Percentiles rank a stretch among this genome's conserved stretches.
These are phyloP conservation scores for Fraxinus americana DNA, from an alignment of 257 asterid genomes.

Conservation along the genomic window DNA sequence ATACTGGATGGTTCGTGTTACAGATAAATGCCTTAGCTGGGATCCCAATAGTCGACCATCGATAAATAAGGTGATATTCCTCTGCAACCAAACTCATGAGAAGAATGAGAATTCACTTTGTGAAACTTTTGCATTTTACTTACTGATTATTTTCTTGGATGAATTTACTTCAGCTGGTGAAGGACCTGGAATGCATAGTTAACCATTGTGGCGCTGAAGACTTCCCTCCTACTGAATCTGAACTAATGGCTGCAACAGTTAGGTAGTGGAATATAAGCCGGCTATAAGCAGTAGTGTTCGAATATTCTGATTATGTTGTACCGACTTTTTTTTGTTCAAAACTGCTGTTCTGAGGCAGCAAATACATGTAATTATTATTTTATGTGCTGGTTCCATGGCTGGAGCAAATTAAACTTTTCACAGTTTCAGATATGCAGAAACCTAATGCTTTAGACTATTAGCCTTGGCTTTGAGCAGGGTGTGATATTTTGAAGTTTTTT, in stretches of 20 bases:
- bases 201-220: slow-evolving; percentile 39
- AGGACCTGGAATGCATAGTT: slow-evolving; percentile 33
- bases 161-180: slow-evolving; percentile 40
- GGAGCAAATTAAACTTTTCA: background rate
- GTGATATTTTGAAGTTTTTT: too few species aligned
- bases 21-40: slow-evolving; percentile 52
- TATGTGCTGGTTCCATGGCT: background rate
- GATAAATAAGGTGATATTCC: slow-evolving; percentile 42
- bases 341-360: background rate
- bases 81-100: background rate
- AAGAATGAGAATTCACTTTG: background rate
- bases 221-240: slow-evolving; percentile 50
- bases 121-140: too few species aligned
- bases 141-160: slow-evolving; percentile 4
- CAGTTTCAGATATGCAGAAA: background rate
- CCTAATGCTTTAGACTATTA: background rate
- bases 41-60: slow-evolving; percentile 55
- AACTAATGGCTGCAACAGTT: slow-evolving; percentile 18
- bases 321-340: background rate
- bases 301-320: background rate
- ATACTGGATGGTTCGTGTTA: slow-evolving; percentile 51
- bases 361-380: background rate
- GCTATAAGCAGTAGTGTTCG: background rate
- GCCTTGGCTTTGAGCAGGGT: too few species aligned
- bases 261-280: background rate